Evolutionary conservation across 768 basidiomycete genomes (phyloP), one percentile per base, ranked within the genome.

Genomic region (Phaeotremella fagi): DNA sequence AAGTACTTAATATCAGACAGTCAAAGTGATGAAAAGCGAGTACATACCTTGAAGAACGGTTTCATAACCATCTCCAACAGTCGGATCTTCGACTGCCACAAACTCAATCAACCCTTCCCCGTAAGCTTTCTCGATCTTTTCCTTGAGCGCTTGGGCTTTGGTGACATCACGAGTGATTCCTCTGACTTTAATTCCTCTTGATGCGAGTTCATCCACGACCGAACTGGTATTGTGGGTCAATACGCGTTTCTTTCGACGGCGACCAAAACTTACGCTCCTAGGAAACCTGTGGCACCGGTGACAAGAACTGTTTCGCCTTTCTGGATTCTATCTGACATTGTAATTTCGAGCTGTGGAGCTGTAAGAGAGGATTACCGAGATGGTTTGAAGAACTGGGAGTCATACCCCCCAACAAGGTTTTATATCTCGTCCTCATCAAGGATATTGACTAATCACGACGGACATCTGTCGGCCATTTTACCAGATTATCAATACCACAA

Each of bases 231-330:
- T 33, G 31, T 7, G 31, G 31, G n/a, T 7, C 31, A 16, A 33
- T 41, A 18, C 18, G 38, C 6, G 7, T 9, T 41, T 6, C 7
- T 22, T 41, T 6, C 38, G 11, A 41, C 11, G n/a, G 9, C 11
- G 33, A 35, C 9, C 11, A 18, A 41, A 20, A 27, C 50, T 41
- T 38, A 51, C 50, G 50, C 14, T 3, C 50, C 50, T n/a, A 51
- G 18, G 14, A 51, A 26, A 3, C 50, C 50, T 3, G 50, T 51
- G 11, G 25, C 50, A 42, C 50, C 50, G 28, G 50, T 51, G 22
- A 51, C 50, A n/a, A 51, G 38, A 7, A 51, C 50, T 2, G 24
- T 42, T n/a, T 38, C 36, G 22, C 50, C 50, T 22, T 41, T 42
- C 6, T 18, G 22, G 35, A 51, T 23, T 28, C 50, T 51, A 24